Percentiles rank a stretch among this genome's conserved stretches.
Conservation (phyloP, 371 early-diverging fungal species). For the Blyttiomyces sp. region DNA sequence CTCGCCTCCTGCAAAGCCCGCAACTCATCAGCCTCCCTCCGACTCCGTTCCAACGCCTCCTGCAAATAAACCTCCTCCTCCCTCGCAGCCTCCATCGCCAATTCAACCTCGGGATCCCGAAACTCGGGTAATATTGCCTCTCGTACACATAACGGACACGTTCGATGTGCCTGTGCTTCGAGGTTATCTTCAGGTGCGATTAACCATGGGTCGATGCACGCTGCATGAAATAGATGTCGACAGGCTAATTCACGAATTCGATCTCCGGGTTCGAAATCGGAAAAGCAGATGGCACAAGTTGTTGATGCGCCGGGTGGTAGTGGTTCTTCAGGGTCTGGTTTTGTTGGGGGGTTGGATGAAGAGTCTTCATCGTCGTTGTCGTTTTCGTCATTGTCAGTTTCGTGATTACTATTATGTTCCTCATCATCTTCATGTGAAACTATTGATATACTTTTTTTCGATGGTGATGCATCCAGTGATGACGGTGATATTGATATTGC, state of each 20-base stretch:
- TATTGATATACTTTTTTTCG: too few species aligned
- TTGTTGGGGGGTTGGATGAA: not conserved
- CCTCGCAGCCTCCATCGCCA: constrained; percentile 13
- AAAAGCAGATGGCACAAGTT: constrained; percentile 67
- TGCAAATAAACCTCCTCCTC: constrained; percentile 20
- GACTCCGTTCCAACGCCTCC: constrained; percentile 11
- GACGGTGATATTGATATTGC: too few species aligned
- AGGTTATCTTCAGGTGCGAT: constrained; percentile 21
- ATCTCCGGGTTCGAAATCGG: constrained; percentile 56
- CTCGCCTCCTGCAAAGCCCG: too few species aligned
- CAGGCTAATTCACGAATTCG: constrained; percentile 61
- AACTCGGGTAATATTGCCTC: constrained; percentile 26
- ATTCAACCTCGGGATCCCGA: constrained; percentile 26
- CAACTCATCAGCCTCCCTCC: constrained; percentile 20
- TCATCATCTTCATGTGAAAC: too few species aligned
- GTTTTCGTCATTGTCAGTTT: too few species aligned
- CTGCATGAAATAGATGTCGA: constrained; percentile 62
- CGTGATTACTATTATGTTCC: too few species aligned
- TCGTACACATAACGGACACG: constrained; percentile 30
- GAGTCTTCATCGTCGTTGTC: not conserved
- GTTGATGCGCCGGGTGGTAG: constrained; percentile 24
- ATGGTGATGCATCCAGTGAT: too few species aligned
- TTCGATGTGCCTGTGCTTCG: constrained; percentile 18
- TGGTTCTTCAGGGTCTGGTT: constrained; percentile 7
- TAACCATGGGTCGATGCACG: constrained; percentile 71